Evolutionary conservation across 257 asterid genomes (phyloP).

Genomic region (Anisodus tanguticus): DNA sequence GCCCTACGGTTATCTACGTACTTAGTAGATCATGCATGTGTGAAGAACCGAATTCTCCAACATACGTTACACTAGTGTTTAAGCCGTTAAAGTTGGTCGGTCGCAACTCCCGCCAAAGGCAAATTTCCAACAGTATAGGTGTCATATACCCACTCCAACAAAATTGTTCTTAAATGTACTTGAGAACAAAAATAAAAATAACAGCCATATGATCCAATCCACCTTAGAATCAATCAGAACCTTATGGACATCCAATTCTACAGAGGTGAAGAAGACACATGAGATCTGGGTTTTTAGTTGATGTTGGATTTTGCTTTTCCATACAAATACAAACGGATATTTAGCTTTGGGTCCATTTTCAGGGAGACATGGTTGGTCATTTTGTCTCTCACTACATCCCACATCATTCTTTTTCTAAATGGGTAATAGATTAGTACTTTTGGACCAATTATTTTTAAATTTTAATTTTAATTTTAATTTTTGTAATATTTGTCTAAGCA

Average conservation of each 20-base stretch:
- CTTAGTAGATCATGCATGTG: no score
- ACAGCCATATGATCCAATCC: not conserved
- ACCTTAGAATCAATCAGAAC: not conserved
- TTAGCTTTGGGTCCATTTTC: not conserved
- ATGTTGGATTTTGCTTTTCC: not conserved
- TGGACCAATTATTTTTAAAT: no score
- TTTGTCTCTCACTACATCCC: slow-evolving; percentile 10
- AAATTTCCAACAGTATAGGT: not conserved
- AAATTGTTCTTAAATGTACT: not conserved
- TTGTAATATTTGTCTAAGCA: no score
- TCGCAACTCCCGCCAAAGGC: no score
- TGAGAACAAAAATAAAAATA: not conserved
- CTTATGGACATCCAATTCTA: not conserved
- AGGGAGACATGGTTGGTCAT: slow-evolving; percentile 11
- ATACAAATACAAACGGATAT: not conserved
- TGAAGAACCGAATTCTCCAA: no score
- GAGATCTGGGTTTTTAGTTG: not conserved
- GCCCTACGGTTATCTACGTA: no score
- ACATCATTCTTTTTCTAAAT: not conserved
- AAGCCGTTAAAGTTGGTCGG: no score
- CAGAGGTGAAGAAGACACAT: not conserved
- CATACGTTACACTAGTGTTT: no score
- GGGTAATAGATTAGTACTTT: no score
- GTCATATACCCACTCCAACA: not conserved
- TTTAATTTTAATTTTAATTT: no score